phyloP scores from a whole-genome alignment of 768 basidiomycete species.

The Melanogaster broomeanus region DNA sequence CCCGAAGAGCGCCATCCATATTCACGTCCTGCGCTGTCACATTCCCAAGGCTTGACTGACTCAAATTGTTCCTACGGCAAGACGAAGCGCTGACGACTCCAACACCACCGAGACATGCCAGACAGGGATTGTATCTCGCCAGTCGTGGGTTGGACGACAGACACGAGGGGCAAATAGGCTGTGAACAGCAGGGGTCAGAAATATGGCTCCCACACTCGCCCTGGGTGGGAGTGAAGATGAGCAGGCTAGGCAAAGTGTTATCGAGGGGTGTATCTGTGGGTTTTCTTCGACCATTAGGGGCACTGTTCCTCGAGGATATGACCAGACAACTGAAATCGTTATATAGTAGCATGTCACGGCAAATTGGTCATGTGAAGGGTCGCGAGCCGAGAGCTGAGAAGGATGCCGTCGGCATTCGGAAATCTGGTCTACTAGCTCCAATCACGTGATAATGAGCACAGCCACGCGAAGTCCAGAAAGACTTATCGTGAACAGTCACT shows the following conservation, averaged over 20 bases:
- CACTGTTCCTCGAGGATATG: neutral
- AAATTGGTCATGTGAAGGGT: no score
- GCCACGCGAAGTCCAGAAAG: no score
- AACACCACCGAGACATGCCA: slow-evolving; percentile 65
- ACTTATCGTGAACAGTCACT: no score
- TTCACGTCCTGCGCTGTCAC: no score
- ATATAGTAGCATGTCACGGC: no score
- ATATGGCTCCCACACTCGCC: slow-evolving; percentile 25
- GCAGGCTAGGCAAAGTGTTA: slow-evolving; percentile 57
- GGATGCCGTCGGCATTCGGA: no score
- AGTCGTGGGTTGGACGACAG: slow-evolving; percentile 61
- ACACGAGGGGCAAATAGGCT: slow-evolving; percentile 66
- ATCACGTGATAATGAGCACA: no score
- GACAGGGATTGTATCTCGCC: slow-evolving; percentile 68
- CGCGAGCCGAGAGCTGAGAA: no score
- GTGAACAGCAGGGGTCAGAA: slow-evolving; percentile 64
- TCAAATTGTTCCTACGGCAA: neutral
- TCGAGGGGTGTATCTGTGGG: neutral
- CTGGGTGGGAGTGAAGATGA: slow-evolving; percentile 56
- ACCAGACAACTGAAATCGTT: neutral
- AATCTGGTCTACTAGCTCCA: no score
- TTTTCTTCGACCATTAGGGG: neutral
- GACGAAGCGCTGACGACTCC: slow-evolving; percentile 34
- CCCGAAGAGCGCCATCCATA: slow-evolving; percentile 55
- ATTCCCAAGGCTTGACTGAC: slow-evolving; percentile 1